Percentiles rank a stretch among this genome's conserved stretches.
Evolutionary conservation across 139 green algal species (phyloP).

Genomic region (Chlorella sp.): DNA sequence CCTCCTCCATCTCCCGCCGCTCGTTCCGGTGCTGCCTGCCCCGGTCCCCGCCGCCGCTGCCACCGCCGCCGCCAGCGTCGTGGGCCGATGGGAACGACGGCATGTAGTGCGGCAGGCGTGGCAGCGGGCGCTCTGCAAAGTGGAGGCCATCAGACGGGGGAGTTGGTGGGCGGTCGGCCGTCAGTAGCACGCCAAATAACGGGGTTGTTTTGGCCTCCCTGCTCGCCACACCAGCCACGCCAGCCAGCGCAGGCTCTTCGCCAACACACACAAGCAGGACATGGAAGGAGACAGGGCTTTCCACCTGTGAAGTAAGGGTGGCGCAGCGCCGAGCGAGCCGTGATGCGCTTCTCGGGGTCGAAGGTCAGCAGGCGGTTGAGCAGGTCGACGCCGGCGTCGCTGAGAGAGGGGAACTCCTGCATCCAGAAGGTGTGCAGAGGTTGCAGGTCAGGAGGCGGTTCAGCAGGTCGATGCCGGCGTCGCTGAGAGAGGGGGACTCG

Average conservation of each 20-base stretch:
- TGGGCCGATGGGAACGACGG: conserved; percentile 66
- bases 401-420: conserved; percentile 58
- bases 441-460: conserved; percentile 64
- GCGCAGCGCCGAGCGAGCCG: conserved; percentile 45
- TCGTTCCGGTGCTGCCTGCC: conserved; percentile 6
- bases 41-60: neutral
- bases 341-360: conserved; percentile 49
- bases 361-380: conserved; percentile 66
- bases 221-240: no score
- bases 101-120: conserved; percentile 63
- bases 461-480: conserved; percentile 63
- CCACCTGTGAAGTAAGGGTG: conserved; percentile 51
- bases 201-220: no score
- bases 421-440: neutral
- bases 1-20: conserved; percentile 31
- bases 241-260: no score
- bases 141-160: neutral
- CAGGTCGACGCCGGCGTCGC: conserved; percentile 57
- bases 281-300: no score
- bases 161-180: no score
- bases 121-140: conserved; percentile 55
- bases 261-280: no score
- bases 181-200: no score
- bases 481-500: conserved; percentile 53
- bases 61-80: neutral